Evolutionary conservation across 352 stramenopile genomes (phyloP), one percentile per base, ranked within the genome.

Genomic region (Blastocystis sp.): DNA sequence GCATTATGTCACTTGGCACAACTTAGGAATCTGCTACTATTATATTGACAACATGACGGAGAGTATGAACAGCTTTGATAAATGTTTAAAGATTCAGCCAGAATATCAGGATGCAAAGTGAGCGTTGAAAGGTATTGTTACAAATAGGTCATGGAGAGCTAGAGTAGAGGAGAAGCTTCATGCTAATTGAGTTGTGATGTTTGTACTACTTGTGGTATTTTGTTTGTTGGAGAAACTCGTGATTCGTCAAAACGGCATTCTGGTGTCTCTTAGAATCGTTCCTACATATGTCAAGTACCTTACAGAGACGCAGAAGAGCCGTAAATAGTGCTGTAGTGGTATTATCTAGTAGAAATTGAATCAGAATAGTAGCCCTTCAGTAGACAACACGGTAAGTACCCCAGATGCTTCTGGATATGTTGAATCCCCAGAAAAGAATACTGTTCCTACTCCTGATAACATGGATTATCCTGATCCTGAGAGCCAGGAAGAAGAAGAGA

Each of bases 11-110:
- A 89, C 80, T 3, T 89, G 75, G 68, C 70, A 89, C 70, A 89
- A 89, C 87, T 53, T 87, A 13, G 80, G 80, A n/a, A 89, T 89
- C 37, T 89, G 80, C 48, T 89, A 89, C 42, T 89, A 87, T 35
- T 89, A 89, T 53, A 78, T 89, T 13, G 64, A 89, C 37, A 64
- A 84, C 37, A n/a, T 78, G 27, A n/a, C 81, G 42, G 62, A 89
- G 68, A 76, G 57, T 35, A 59, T 89, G 56, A 84, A 82, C 35
- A 69, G 42, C 44, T 89, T 89, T 33, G 62, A 84, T n/a, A 75
- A 81, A 19, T 89, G 68, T 40, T 58, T 89, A 24, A 27, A 75
- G 35, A 73, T 89, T 35, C 58, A 79, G 37, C 68, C 68, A 4
- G 75, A 82, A 42, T 89, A 89, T 24, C 80, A 89, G 57, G 80